Percentiles rank a stretch among this genome's conserved stretches.
Evolutionary conservation across 2,329 filamentous ascomycete species (phyloP).

Genomic region (Talaromyces rugulosus): DNA sequence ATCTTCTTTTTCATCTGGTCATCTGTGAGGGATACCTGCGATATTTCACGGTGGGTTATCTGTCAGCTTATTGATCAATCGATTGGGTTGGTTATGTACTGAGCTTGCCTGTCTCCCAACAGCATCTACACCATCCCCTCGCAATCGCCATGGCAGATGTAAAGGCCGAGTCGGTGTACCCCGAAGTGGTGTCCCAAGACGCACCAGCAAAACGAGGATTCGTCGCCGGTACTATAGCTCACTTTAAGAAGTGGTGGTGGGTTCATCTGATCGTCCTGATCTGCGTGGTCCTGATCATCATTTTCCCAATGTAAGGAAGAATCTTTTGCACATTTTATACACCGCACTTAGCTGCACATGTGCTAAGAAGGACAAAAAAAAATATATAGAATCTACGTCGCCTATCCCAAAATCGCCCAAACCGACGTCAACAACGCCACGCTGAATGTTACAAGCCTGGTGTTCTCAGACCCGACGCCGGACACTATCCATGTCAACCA

Average conservation of each 20-base stretch:
- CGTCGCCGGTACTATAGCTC: conserved; percentile 23
- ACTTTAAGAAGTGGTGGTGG: conserved; percentile 52
- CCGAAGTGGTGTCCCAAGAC: background rate
- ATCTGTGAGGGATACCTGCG: background rate
- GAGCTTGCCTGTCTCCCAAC: background rate
- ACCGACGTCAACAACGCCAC: conserved; percentile 49
- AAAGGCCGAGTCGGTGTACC: conserved; percentile 16
- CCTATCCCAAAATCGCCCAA: conserved; percentile 56
- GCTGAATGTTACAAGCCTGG: conserved; percentile 48
- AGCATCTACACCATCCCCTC: background rate
- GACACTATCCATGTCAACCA: conserved; percentile 48
- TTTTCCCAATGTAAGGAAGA: conserved; percentile 51
- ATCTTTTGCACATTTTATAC: background rate
- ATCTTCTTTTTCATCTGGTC: background rate
- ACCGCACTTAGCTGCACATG: too few species aligned
- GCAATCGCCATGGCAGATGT: background rate
- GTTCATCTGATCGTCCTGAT: conserved; percentile 48
- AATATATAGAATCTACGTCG: conserved; percentile 52
- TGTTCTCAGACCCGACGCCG: conserved; percentile 48
- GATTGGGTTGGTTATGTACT: background rate
- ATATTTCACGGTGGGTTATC: background rate
- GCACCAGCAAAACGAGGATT: conserved; percentile 20
- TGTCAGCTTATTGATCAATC: background rate
- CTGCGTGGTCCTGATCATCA: conserved; percentile 48
- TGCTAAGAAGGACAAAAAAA: background rate